These are phyloP conservation scores for Ceratocystis papillata DNA, from an alignment of 2,329 filamentous ascomycete species.

Conservation along the genomic window DNA sequence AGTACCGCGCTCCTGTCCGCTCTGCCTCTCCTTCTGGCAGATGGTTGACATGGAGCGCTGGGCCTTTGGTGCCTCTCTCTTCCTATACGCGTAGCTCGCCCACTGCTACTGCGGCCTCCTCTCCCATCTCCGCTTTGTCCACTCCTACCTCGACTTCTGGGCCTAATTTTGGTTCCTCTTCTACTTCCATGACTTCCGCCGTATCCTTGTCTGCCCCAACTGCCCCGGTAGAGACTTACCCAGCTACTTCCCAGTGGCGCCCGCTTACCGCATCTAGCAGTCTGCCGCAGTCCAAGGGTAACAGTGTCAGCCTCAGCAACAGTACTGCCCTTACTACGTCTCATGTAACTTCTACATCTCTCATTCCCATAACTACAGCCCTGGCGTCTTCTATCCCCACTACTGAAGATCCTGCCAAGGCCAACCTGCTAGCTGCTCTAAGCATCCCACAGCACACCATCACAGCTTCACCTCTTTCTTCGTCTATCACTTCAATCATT, in stretches of 20 bases:
- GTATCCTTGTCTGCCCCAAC: neutral
- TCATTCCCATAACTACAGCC: neutral
- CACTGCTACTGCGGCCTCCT: neutral
- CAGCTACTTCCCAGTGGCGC: slow-evolving; percentile 6
- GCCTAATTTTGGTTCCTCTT: neutral
- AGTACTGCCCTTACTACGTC: neutral
- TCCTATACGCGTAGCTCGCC: neutral
- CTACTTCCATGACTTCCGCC: neutral
- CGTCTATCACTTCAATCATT: neutral
- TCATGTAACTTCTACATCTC: neutral
- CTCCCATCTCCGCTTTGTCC: neutral
- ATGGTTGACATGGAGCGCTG: slow-evolving; percentile 8
- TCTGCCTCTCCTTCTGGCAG: slow-evolving; percentile 3
- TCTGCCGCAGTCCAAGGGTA: slow-evolving; percentile 4
- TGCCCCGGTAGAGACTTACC: neutral
- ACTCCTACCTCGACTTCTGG: neutral
- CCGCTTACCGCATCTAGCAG: neutral
- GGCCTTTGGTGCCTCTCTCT: neutral
- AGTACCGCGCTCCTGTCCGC: neutral
- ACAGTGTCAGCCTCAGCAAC: neutral
- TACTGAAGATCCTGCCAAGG: neutral
- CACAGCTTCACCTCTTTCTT: neutral
- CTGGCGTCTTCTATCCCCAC: neutral
- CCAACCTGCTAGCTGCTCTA: neutral
- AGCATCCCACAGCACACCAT: neutral